Evolutionary conservation across 352 stramenopile genomes (phyloP), one percentile per base, ranked within the genome.

Genomic region (Pythium oligandrum): DNA sequence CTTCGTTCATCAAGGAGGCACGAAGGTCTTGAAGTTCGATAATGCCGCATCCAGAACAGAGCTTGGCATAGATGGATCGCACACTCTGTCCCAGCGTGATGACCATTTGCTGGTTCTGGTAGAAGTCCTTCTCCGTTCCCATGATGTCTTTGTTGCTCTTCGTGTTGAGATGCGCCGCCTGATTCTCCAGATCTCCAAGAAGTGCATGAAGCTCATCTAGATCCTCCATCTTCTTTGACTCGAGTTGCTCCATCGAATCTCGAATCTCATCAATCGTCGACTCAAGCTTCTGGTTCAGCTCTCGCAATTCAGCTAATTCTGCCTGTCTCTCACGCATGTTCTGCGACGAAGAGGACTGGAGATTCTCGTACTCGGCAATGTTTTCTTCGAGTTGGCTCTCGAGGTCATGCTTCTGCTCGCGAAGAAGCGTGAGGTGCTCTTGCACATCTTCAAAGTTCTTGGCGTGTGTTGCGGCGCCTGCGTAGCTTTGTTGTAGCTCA

Each of bases 21-120:
- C 60, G 67, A 12, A 90, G 57, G 38, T 88, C 73, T 40, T 66
- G 77, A 66, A 75, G 81, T 40, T 88, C 76, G n/a, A 75, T 52
- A 10, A 90, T 66, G 3, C 71, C 70, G 48, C 73, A 86, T 40
- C 76, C 82, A 31, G 63, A 68, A 2, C 66, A 76, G 11, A 90
- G 53, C 43, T 82, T 82, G 46, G 79, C 49, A 44, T 82, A 81
- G 6, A 85, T 33, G 30, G 60, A 70, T 8, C 80, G 75, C 33
- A 86, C 68, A 34, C 72, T 61, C 26, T 78, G 66, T 10, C 70
- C 70, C 6, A 80, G 51, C 6, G 56, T 57, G 17, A 73, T 51
- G 40, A 80, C 72, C 8, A 78, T 68, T 30, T 83, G 75, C 12
- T 83, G 75, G 9, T 65, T 81, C 10, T 46, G 48, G 44, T 60